Conservation (phyloP, 2,329 filamentous ascomycete genomes). For the Bipolaris victoriae region DNA sequence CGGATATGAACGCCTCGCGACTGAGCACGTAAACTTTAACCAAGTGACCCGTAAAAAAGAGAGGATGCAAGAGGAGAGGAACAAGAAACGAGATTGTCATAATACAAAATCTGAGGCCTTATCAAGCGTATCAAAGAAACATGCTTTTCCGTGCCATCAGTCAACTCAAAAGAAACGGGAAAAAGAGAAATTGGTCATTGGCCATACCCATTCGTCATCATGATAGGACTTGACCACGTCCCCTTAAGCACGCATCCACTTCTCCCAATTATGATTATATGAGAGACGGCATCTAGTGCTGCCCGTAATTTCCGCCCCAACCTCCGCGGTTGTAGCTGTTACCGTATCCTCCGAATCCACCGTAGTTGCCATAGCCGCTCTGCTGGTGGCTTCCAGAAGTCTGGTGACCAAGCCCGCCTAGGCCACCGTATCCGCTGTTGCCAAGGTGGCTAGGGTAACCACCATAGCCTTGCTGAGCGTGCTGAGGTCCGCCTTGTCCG, state of each 20-base stretch:
- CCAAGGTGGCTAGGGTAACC: slow-evolving; percentile 60
- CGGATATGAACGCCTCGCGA: slow-evolving; percentile 35
- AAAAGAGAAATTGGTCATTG: slow-evolving; percentile 30
- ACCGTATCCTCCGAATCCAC: slow-evolving; percentile 52
- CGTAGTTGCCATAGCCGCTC: slow-evolving; percentile 52
- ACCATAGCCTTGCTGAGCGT: slow-evolving; percentile 63
- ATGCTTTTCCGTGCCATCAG: slow-evolving; percentile 37
- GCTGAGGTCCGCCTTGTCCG: slow-evolving; percentile 60
- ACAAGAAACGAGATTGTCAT: slow-evolving; percentile 38
- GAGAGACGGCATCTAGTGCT: slow-evolving; percentile 36
- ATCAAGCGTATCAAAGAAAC: slow-evolving; percentile 32
- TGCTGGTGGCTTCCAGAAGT: slow-evolving; percentile 53
- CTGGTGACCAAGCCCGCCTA: slow-evolving; percentile 60
- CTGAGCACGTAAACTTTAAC: slow-evolving; percentile 28
- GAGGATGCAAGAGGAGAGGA: slow-evolving; percentile 42
- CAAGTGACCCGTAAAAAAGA: slow-evolving; percentile 36
- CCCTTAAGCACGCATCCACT: slow-evolving; percentile 11
- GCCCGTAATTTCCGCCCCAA: slow-evolving; percentile 57
- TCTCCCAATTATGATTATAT: slow-evolving; percentile 10
- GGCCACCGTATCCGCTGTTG: slow-evolving; percentile 59
- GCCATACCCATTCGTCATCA: slow-evolving; percentile 28
- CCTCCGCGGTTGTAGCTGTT: slow-evolving; percentile 54
- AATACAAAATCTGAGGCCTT: slow-evolving; percentile 41
- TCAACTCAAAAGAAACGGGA: slow-evolving; percentile 26
- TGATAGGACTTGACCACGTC: slow-evolving; percentile 36